Evolutionary conservation across 768 basidiomycete species (phyloP), one percentile per base, ranked within the genome.

Genomic region (Mycena epipterygia): DNA sequence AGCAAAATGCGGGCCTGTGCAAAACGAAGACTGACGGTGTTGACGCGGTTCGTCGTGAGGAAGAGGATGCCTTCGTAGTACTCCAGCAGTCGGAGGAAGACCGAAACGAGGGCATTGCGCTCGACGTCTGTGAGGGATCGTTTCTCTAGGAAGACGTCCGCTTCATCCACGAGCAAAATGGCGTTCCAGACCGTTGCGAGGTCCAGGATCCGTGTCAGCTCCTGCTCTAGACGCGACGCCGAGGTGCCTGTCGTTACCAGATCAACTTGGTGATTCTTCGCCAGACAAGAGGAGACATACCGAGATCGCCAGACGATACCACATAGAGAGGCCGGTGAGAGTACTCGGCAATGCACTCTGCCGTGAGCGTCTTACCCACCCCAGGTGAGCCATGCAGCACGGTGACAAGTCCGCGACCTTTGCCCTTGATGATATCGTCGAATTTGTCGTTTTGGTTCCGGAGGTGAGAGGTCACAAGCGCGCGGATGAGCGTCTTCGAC

Each of bases 141-240:
- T 57, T 74, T 59, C 58, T 78, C 68, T 0, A 78, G 61, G 62
- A 74, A 78, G 16, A 78, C 77, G 17, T 78, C 77, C 8, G 77
- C 77, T 58, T 76, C 77, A 41, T 78, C 74, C 27, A 78, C 61
- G 27, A 78, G 68, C 3, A 78, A 29, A 8, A 78, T 67, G 9
- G 77, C 76, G 33, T 63, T 64, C 77, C 77, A 78, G 14, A 60
- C 62, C 12, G 66, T 49, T 1, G 77, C 72, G 39, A 76, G 68
- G 32, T 71, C 63, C n/a, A 76, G 62, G 16, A 73, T 67, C 25
- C 44, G 48, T 19, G 68, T 57, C 17, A 78, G 33, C 17, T 60
- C 66, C 4, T 49, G 57, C 52, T 76, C 76, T 5, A 76, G 53
- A 17, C 51, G 27, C 9, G 60, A 63, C 0, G 68, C 68, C 53